Percentiles rank a stretch among this genome's conserved stretches.
Conservation (phyloP, 768 basidiomycete genomes). For the Rhizopogon salebrosus region DNA sequence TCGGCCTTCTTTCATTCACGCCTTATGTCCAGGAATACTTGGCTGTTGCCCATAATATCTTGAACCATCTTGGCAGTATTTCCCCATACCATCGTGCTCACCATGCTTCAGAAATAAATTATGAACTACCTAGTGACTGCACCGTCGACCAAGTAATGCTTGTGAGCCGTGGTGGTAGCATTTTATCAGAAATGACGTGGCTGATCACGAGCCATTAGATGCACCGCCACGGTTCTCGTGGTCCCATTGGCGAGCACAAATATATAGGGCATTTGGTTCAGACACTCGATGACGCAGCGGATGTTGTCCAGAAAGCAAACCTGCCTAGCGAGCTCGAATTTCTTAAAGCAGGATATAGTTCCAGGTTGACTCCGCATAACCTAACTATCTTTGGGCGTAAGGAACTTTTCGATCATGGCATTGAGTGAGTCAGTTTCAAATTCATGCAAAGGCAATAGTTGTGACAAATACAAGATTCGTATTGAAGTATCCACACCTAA, state of each 20-base stretch:
- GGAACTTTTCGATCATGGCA: slow-evolving; percentile 31
- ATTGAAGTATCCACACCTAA: slow-evolving; percentile 5
- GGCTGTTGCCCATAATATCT: background rate
- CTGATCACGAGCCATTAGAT: slow-evolving; percentile 19
- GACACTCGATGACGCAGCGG: slow-evolving; percentile 20
- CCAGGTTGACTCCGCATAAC: slow-evolving; percentile 27
- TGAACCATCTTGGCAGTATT: slow-evolving; percentile 27
- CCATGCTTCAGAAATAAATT: slow-evolving; percentile 18
- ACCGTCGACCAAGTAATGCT: slow-evolving; percentile 33
- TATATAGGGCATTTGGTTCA: slow-evolving; percentile 25
- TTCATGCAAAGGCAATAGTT: background rate
- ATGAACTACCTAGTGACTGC: slow-evolving; percentile 31
- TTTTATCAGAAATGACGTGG: background rate
- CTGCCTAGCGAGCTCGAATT: slow-evolving; percentile 25
- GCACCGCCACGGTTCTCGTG: slow-evolving; percentile 31
- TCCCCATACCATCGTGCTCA: slow-evolving; percentile 32
- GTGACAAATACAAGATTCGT: background rate
- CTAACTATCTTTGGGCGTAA: slow-evolving; percentile 28
- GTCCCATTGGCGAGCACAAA: slow-evolving; percentile 27
- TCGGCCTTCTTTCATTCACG: background rate
- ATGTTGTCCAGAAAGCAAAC: slow-evolving; percentile 19
- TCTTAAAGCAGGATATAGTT: slow-evolving; percentile 27
- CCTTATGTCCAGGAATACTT: slow-evolving; percentile 16
- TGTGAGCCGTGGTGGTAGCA: slow-evolving; percentile 15
- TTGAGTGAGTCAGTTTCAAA: slow-evolving; percentile 17